phyloP scores from a whole-genome alignment of 768 basidiomycete species.

The Auriscalpium vulgare region DNA sequence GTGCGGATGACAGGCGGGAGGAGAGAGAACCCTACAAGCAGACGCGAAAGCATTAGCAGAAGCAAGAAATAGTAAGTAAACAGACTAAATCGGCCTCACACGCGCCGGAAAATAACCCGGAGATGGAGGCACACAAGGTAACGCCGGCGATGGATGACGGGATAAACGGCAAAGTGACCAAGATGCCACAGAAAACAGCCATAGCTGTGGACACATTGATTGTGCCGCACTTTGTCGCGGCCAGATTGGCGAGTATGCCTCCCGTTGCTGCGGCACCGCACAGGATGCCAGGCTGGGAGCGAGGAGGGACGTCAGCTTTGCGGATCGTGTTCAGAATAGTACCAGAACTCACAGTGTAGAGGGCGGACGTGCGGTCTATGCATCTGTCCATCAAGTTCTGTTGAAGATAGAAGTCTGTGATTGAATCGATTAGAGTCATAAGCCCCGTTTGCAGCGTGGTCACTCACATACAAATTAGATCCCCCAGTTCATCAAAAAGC shows the following conservation, averaged over 20 bases:
- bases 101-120: too few species aligned
- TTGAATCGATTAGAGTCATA: neutral
- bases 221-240: too few species aligned
- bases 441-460: constrained; percentile 15
- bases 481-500: constrained; percentile 9
- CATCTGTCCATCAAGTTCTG: constrained; percentile 14
- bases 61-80: neutral
- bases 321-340: neutral
- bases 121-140: too few species aligned
- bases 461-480: constrained; percentile 19
- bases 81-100: neutral
- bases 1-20: neutral
- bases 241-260: too few species aligned
- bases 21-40: constrained; percentile 7
- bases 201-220: too few species aligned
- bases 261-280: constrained; percentile 50
- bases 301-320: constrained; percentile 5
- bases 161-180: too few species aligned
- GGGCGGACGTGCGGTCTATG: constrained; percentile 13
- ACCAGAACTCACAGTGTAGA: constrained; percentile 16
- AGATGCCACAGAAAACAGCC: too few species aligned
- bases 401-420: constrained; percentile 19
- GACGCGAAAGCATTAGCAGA: constrained; percentile 2
- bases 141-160: too few species aligned
- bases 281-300: constrained; percentile 38